Conservation (phyloP, 116 monocot genomes). For the Dioscorea cayenensis region DNA sequence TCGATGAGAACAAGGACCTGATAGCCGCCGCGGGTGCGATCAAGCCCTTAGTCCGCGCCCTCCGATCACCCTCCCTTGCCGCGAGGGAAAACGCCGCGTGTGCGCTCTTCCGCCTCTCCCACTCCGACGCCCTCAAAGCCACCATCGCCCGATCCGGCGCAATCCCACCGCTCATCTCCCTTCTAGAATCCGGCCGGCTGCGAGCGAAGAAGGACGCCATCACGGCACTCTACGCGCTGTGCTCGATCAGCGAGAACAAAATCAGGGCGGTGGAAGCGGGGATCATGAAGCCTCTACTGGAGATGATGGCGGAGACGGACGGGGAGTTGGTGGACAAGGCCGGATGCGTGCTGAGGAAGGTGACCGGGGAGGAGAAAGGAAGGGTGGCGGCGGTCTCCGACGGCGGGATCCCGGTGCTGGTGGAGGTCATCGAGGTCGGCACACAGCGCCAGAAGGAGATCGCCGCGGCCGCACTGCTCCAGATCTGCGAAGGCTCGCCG, state of each 20-base stretch:
- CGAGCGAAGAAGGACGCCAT: constrained; percentile 76
- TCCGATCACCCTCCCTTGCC: constrained; percentile 16
- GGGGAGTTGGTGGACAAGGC: constrained; percentile 68
- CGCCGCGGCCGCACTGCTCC: constrained; percentile 34
- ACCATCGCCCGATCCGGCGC: constrained; percentile 45
- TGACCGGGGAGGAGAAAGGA: constrained; percentile 37
- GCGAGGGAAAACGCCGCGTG: constrained; percentile 30
- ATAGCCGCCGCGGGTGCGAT: constrained; percentile 35
- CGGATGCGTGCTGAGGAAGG: constrained; percentile 39
- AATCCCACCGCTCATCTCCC: constrained; percentile 43
- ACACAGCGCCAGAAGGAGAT: constrained; percentile 44
- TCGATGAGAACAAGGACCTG: constrained; percentile 17
- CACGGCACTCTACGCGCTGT: constrained; percentile 54
- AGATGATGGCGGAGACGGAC: constrained; percentile 45
- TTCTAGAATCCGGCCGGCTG: constrained; percentile 37
- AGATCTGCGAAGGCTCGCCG: constrained; percentile 45
- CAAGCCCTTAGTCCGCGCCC: constrained; percentile 18
- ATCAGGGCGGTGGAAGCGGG: constrained; percentile 49
- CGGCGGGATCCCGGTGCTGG: constrained; percentile 46
- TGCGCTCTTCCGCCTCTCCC: constrained; percentile 27
- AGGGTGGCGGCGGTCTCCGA: constrained; percentile 40
- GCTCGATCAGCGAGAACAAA: constrained; percentile 37
- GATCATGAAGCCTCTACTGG: constrained; percentile 40
- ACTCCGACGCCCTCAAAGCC: constrained; percentile 40
- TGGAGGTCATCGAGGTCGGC: constrained; percentile 62